Evolutionary conservation across 2,329 filamentous ascomycete genomes (phyloP).

Genomic region (Arthrobotrys pseudoclavata): DNA sequence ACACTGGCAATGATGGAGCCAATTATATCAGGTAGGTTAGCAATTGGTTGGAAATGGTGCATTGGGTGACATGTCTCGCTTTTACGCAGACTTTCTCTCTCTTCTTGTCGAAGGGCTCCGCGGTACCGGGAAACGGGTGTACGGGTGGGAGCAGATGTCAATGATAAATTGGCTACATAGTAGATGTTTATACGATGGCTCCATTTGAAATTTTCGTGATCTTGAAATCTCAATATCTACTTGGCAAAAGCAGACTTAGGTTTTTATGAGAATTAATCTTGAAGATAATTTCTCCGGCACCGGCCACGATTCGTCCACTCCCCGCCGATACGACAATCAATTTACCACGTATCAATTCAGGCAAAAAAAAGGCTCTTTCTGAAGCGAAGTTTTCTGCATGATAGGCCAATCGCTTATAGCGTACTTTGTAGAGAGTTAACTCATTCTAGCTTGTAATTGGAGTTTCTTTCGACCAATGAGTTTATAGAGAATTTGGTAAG

Average conservation of each 20-base stretch:
- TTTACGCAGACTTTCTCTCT: not conserved
- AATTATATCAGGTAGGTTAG: conserved; percentile 12
- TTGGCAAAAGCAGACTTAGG: not conserved
- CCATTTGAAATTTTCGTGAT: not conserved
- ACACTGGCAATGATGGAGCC: conserved; percentile 2
- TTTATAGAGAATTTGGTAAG: conserved; percentile 16
- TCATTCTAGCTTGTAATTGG: conserved; percentile 17
- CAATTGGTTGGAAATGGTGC: conserved; percentile 12
- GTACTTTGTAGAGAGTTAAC: conserved; percentile 1
- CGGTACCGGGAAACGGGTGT: conserved; percentile 22
- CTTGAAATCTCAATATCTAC: not conserved
- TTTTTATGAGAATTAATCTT: not conserved
- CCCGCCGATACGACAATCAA: conserved; percentile 10
- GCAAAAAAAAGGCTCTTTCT: conserved; percentile 7
- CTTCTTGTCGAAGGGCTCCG: conserved; percentile 6
- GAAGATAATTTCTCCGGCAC: conserved; percentile 2
- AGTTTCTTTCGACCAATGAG: conserved; percentile 16
- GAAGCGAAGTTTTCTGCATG: conserved; percentile 26
- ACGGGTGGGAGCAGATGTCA: conserved; percentile 33
- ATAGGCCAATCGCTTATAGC: conserved; percentile 28
- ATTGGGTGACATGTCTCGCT: conserved; percentile 29
- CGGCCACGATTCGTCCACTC: not conserved
- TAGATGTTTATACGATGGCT: not conserved
- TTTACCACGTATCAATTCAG: conserved; percentile 32
- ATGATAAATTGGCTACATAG: not conserved